Base-by-base conservation (phyloP, 2,329 filamentous ascomycete genomes). In the Tolypocladium pustulatum region DNA sequence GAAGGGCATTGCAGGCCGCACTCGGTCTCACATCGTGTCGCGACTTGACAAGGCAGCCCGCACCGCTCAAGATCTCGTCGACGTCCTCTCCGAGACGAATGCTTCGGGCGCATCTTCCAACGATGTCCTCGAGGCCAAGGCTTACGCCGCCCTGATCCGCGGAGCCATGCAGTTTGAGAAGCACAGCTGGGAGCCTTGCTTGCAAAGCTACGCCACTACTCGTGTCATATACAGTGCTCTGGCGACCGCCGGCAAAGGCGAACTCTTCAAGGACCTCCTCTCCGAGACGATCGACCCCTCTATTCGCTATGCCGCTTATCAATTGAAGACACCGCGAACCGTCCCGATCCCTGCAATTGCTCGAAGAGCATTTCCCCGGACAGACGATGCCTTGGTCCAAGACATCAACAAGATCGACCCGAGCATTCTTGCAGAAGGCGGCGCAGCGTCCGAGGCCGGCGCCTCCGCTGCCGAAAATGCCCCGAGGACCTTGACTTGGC, bases 301-400 rank as follows among this genome's bases (percentile, higher is more conserved):
- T 62, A 90, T 99, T 67, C 87, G 93, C 62, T 97, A 95, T 72
- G 92, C 92, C 40, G 91, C 94, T 22, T 97, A 97, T 71, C 91
- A 96, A 72, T 81, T 91, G 70, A 89, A 93, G 70, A 83, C 96
- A 37, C 89, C 93, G 0, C 86, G 94, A 51, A 96, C 91, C 2
- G 83, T 91, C 57, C 87, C 92, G 3, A 87, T 96, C 55, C 81
- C 88, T 0, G 83, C 85, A 9, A 89, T 97, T 63, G 89, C 90
- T 2, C 86, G 86, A 65, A 87, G 88, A 64, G 86, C 87, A 61
- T 96, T 97, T 65, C 87, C 90, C 1, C 76, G 77, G 13, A 81
- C 84, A 30, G 81, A 91, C 61, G 68, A 76, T 1, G 73, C 79
- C 10, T 75, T 96, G 17, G 81, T 89, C 0, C 73, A 80, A 34